Conservation (phyloP, 305 asterid species). For the Plantago coronopus region DNA sequence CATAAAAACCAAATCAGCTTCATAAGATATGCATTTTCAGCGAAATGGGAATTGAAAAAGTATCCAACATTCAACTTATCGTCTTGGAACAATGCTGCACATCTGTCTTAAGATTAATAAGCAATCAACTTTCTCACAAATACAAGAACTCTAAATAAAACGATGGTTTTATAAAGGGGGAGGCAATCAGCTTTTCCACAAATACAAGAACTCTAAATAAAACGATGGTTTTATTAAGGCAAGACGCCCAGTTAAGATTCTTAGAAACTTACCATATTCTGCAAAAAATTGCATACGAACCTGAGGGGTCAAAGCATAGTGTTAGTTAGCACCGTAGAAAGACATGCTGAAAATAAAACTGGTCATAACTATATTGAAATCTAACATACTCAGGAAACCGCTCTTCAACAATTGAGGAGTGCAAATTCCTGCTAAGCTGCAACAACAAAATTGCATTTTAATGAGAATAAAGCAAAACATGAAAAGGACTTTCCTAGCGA, state of each 20-base stretch:
- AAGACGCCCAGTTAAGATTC: not conserved
- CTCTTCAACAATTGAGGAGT: conserved; percentile 73
- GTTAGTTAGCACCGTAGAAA: not conserved
- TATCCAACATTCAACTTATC: not conserved
- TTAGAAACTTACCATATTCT: conserved; percentile 57
- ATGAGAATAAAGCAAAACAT: conserved; percentile 16
- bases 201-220: not conserved
- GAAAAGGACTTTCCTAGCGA: not conserved
- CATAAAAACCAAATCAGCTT: not conserved
- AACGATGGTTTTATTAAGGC: not conserved
- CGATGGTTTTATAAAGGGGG: not conserved
- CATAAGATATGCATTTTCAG: not conserved
- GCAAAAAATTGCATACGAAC: conserved; percentile 78
- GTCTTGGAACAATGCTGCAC: too few relatives aligned
- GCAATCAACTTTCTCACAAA: not conserved
- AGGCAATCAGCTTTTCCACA: not conserved
- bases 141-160: not conserved
- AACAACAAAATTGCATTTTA: conserved; percentile 28
- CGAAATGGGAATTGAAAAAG: not conserved
- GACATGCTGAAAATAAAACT: not conserved
- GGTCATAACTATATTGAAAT: not conserved
- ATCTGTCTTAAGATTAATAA: too few relatives aligned
- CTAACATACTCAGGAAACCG: conserved; percentile 71
- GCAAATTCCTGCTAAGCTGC: conserved; percentile 94
- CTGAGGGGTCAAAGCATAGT: conserved; percentile 33